phyloP scores from a whole-genome alignment of 2,329 filamentous ascomycete genomes.

The Colletotrichum sp. region DNA sequence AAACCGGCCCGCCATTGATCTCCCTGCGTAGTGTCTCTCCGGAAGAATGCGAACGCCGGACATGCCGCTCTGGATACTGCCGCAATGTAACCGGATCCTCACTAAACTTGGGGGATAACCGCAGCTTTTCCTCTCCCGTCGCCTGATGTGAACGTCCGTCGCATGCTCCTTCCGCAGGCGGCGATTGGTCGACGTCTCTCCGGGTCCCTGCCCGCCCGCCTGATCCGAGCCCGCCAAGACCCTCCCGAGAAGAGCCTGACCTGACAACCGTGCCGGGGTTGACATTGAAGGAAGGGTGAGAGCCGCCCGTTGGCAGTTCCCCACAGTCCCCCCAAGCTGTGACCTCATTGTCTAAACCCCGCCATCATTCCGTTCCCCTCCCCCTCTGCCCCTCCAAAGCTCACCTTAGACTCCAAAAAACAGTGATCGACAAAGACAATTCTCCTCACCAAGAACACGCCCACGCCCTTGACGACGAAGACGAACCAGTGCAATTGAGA shows the following conservation, averaged over 20 bases:
- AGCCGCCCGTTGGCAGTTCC: not conserved
- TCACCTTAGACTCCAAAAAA: not conserved
- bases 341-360: slow-evolving; percentile 14
- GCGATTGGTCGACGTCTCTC: not conserved
- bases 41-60: not conserved
- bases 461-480: not conserved
- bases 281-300: not conserved
- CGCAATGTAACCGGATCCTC: not conserved
- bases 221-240: not conserved
- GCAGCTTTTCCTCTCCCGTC: not conserved
- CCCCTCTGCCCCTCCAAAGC: not conserved
- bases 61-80: not conserved
- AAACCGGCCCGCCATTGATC: not conserved
- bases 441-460: not conserved
- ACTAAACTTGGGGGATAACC: not conserved
- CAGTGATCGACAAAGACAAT: not conserved
- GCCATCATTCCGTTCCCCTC: not conserved
- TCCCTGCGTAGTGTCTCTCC: not conserved
- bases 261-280: not conserved
- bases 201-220: not conserved
- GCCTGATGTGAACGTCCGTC: not conserved
- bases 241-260: not conserved
- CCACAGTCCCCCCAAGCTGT: slow-evolving; percentile 4
- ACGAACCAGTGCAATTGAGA: not conserved
- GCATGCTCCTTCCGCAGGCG: not conserved